Conservation (phyloP, 352 stramenopile species). For the Phytophthora podocarpi region DNA sequence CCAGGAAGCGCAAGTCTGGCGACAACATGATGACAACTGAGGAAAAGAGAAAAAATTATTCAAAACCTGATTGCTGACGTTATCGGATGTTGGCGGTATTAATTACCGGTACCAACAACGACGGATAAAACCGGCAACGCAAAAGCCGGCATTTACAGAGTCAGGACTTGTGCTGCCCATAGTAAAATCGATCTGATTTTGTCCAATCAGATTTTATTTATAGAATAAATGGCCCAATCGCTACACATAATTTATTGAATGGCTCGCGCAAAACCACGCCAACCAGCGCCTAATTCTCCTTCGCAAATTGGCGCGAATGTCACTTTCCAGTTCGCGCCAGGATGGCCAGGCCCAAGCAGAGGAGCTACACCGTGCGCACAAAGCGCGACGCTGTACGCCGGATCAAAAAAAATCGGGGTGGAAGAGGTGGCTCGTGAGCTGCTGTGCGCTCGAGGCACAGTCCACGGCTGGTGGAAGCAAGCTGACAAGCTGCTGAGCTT, state of each 20-base stretch:
- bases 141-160: not conserved
- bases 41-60: too few species aligned
- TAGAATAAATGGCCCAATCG: too few species aligned
- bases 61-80: too few species aligned
- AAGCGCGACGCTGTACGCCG: not conserved
- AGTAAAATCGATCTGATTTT: too few species aligned
- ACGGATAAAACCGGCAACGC: not conserved
- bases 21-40: slow-evolving; percentile 7
- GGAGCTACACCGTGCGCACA: not conserved
- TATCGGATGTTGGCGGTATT: too few species aligned
- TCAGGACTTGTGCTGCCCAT: too few species aligned
- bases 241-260: not conserved
- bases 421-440: not conserved
- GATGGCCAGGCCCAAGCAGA: not conserved
- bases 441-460: too few species aligned
- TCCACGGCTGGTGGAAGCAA: not conserved
- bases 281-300: not conserved
- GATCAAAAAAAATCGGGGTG: not conserved
- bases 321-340: too few species aligned
- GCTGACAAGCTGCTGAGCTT: not conserved
- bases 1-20: slow-evolving; percentile 25
- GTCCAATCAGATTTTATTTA: too few species aligned
- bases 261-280: not conserved
- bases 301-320: too few species aligned
- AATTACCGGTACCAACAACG: slow-evolving; percentile 1